Conservation (phyloP, 495 filamentous ascomycete species). For the Penicillium angulare region DNA sequence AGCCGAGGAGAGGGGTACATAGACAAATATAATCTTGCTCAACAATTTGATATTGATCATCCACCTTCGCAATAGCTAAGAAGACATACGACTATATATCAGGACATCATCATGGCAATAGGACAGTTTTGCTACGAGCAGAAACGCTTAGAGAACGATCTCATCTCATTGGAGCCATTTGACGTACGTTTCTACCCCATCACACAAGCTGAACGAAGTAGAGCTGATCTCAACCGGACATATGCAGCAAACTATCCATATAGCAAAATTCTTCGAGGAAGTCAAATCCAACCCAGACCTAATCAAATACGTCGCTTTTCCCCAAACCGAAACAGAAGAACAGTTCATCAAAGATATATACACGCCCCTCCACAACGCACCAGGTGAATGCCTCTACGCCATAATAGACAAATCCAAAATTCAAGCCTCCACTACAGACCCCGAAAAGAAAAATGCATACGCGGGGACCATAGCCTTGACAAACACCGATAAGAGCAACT, state of each 20-base stretch:
- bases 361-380: not conserved
- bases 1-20: too few species aligned
- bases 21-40: too few species aligned
- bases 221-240: too few species aligned
- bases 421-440: not conserved
- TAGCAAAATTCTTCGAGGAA: not conserved
- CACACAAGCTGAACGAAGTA: too few species aligned
- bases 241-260: not conserved
- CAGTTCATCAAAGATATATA: conserved; percentile 2
- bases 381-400: not conserved
- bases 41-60: too few species aligned
- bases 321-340: not conserved
- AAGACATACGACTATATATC: too few species aligned
- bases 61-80: too few species aligned
- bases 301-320: not conserved
- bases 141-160: conserved; percentile 11
- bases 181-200: too few species aligned
- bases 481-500: not conserved
- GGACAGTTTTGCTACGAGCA: conserved; percentile 1
- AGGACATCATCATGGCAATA: conserved; percentile 1
- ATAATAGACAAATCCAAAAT: conserved; percentile 7
- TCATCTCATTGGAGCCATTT: conserved; percentile 6
- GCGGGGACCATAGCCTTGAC: not conserved
- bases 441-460: not conserved
- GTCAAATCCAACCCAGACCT: not conserved